Conservation (phyloP, 164 flowering plant genomes). For the Umbellularia californica region DNA sequence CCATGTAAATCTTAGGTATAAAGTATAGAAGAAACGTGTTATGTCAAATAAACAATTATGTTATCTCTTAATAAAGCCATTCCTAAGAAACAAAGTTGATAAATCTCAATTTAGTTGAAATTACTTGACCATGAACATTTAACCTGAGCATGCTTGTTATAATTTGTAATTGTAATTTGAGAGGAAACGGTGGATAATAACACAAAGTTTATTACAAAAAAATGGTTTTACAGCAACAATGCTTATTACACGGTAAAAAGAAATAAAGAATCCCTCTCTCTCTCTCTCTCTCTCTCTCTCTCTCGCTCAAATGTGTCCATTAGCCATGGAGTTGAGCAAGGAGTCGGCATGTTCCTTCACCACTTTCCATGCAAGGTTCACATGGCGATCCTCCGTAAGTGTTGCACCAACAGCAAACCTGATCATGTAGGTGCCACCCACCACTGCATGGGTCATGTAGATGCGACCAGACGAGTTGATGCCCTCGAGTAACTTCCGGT, state of each 20-base stretch:
- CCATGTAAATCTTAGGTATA: too few relatives aligned
- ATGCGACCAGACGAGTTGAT: conserved; percentile 36
- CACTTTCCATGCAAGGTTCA: conserved; percentile 21
- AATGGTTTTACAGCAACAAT: not conserved
- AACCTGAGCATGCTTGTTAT: too few relatives aligned
- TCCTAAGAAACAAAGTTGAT: too few relatives aligned
- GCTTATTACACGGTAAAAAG: not conserved
- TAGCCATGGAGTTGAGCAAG: not conserved
- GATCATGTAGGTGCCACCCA: conserved; percentile 26
- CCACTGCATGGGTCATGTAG: conserved; percentile 38
- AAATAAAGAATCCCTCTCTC: not conserved
- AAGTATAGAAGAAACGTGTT: too few relatives aligned
- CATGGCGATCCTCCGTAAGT: conserved; percentile 25
- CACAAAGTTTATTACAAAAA: not conserved
- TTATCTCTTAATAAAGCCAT: too few relatives aligned
- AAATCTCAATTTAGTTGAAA: too few relatives aligned
- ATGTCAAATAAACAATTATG: too few relatives aligned
- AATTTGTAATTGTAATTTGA: too few relatives aligned
- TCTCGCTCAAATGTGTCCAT: not conserved
- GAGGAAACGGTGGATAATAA: too few relatives aligned
- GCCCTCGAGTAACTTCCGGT: conserved; percentile 31
- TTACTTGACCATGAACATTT: too few relatives aligned
- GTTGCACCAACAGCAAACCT: conserved; percentile 27
- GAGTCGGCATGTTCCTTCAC: conserved; percentile 21
- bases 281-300: too few relatives aligned